Percentiles rank a stretch among this genome's conserved stretches.
Evolutionary conservation across 805 yeast species (phyloP).

Genomic region (Komagataella populi): DNA sequence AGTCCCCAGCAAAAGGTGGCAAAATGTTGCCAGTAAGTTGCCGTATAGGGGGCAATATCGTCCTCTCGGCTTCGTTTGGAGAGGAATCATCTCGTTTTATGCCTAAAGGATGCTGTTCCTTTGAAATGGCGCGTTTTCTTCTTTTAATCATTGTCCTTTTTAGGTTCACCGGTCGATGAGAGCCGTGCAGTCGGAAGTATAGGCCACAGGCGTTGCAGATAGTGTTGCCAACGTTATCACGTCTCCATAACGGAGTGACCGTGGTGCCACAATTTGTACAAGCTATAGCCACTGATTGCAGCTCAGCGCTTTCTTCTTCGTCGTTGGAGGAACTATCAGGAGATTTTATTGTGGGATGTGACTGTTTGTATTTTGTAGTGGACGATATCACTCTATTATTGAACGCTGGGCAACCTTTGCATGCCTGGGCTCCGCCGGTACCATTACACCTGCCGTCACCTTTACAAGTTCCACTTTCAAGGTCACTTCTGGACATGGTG

Average conservation of each 20-base stretch:
- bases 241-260: constrained; percentile 77
- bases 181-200: constrained; percentile 63
- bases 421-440: constrained; percentile 71
- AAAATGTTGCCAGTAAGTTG: neutral
- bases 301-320: constrained; percentile 8
- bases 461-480: constrained; percentile 40
- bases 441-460: constrained; percentile 81
- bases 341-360: neutral
- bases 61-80: neutral
- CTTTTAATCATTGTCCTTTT: constrained; percentile 63
- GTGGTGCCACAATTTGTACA: constrained; percentile 79
- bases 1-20: neutral
- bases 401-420: constrained; percentile 74
- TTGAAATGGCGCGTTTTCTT: constrained; percentile 25
- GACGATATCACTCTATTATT: constrained; percentile 48
- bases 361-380: neutral
- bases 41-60: neutral
- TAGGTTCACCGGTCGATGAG: constrained; percentile 65
- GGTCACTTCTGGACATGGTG: constrained; percentile 21
- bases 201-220: constrained; percentile 85
- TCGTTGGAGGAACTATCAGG: neutral
- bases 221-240: constrained; percentile 71
- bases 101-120: constrained; percentile 15
- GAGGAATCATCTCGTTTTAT: neutral
- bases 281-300: constrained; percentile 46